Evolutionary conservation across 2,329 filamentous ascomycete genomes (phyloP), one percentile per base, ranked within the genome.

Genomic region (Fusarium metavorans): DNA sequence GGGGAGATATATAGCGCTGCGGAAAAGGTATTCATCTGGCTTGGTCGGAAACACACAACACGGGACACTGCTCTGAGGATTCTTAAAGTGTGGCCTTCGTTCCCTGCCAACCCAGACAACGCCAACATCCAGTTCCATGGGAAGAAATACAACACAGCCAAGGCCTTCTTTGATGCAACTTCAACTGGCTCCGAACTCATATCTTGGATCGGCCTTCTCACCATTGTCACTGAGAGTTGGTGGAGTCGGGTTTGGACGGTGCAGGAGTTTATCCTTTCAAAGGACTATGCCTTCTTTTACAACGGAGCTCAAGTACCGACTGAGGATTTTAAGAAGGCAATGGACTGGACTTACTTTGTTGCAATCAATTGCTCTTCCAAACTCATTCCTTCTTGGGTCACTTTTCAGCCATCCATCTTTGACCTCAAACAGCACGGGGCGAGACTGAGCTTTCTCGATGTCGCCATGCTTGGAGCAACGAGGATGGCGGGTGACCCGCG

Each of bases 211-310:
- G 35, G 2, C 0, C 67, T 71, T 6, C 61, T 71, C 2, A 48
- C 20, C 0, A 62, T 58, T 1, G 57, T 71, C 1, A 67, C 67
- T 2, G 69, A 70, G n/a, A 70, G 69, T 8, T 71, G 69, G 69
- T 71, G 69, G 69, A 71, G 69, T 4, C 23, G 69, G 27, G 69
- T 70, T 3, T 71, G 67, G 69, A 70, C 69, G 11, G 69, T 70
- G 4, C 67, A 70, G 1, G 69, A 71, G 41, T 71, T 71, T 13
- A 70, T 70, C 2, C 69, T 71, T 1, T 56, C 67, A 6, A 70
- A 45, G 5, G 57, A 71, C 1, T 67, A 63, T n/a, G 25, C 62
- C 1, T 71, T 71, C 13, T 67, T 62, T 1, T 71, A 71, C 18
- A 25, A 70, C 1, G 69, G 69, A 1, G 48, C 43, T 1, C 35